Evolutionary conservation across 2,329 filamentous ascomycete genomes (phyloP).

Genomic region (Diaporthe aspalathi): DNA sequence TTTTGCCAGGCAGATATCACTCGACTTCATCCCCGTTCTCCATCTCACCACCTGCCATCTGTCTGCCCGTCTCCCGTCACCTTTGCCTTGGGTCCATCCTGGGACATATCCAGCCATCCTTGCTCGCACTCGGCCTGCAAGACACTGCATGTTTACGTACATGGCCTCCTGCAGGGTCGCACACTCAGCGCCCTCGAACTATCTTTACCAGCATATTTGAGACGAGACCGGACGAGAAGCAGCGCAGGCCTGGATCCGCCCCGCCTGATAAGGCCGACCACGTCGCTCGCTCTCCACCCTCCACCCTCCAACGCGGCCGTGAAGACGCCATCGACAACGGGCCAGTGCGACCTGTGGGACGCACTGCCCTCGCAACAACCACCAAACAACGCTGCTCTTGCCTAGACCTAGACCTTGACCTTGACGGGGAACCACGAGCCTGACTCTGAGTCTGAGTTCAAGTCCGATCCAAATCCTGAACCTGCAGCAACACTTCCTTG

Average conservation of each 20-base stretch:
- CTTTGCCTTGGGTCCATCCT: constrained; percentile 3
- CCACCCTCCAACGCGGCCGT: background rate
- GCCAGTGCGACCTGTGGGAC: background rate
- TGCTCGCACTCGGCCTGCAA: constrained; percentile 20
- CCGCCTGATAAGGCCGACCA: background rate
- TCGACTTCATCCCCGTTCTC: constrained; percentile 14
- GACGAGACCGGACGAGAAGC: background rate
- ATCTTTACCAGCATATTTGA: constrained; percentile 12
- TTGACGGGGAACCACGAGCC: background rate
- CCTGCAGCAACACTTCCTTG: constrained; percentile 30
- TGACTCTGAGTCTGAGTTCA: background rate
- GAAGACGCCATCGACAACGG: background rate
- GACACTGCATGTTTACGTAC: constrained; percentile 13
- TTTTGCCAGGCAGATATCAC: constrained; percentile 3
- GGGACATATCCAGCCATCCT: background rate
- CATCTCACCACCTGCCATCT: constrained; percentile 7
- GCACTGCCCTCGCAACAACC: background rate
- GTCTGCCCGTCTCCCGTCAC: background rate
- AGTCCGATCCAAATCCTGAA: constrained; percentile 9
- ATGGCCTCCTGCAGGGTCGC: constrained; percentile 22
- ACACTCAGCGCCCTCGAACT: constrained; percentile 16
- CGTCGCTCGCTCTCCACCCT: background rate
- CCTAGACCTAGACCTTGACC: no score
- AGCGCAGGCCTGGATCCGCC: background rate
- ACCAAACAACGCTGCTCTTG: background rate